A percentile compares a stretch with the other conserved stretches of the same genome.
Conservation (phyloP, 257 asterid genomes). For the Eucommia ulmoides region DNA sequence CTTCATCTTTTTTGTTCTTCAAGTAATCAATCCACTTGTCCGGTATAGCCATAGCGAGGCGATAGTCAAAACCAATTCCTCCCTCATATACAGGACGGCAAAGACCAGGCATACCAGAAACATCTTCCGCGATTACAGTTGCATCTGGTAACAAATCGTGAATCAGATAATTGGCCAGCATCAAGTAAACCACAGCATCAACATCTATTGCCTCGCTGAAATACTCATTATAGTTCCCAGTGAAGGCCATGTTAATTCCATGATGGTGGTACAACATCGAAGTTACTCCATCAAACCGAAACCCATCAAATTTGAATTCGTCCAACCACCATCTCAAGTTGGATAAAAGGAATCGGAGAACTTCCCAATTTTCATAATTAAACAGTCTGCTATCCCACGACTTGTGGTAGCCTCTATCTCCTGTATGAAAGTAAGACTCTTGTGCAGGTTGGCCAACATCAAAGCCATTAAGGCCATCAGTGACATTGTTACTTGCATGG, state of each 20-base stretch:
- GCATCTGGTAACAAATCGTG: conserved; percentile 77
- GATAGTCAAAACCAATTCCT: conserved; percentile 90
- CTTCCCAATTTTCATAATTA: conserved; percentile 94
- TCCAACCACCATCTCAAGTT: conserved; percentile 97
- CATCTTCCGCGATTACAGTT: conserved; percentile 89
- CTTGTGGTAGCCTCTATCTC: conserved; percentile 80
- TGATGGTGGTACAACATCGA: conserved; percentile 96
- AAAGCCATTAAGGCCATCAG: conserved; percentile 90
- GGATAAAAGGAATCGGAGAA: conserved; percentile 89
- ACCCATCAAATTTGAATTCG: conserved; percentile 87
- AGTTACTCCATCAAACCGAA: conserved; percentile 94
- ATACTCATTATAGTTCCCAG: conserved; percentile 76
- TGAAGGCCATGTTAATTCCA: conserved; percentile 71
- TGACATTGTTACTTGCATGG: conserved; percentile 78
- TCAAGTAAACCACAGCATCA: conserved; percentile 83
- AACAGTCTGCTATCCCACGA: conserved; percentile 92
- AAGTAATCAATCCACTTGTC: conserved; percentile 87
- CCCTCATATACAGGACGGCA: conserved; percentile 76
- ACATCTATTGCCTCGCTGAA: conserved; percentile 81
- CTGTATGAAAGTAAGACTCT: conserved; percentile 85
- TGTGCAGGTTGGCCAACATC: conserved; percentile 88
- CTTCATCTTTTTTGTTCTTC: conserved; percentile 69
- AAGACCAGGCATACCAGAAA: conserved; percentile 97
- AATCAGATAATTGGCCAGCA: conserved; percentile 81
- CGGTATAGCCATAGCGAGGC: conserved; percentile 97